Conservation (phyloP, 192 early-diverging fungal genomes). For the Dispira simplex region DNA sequence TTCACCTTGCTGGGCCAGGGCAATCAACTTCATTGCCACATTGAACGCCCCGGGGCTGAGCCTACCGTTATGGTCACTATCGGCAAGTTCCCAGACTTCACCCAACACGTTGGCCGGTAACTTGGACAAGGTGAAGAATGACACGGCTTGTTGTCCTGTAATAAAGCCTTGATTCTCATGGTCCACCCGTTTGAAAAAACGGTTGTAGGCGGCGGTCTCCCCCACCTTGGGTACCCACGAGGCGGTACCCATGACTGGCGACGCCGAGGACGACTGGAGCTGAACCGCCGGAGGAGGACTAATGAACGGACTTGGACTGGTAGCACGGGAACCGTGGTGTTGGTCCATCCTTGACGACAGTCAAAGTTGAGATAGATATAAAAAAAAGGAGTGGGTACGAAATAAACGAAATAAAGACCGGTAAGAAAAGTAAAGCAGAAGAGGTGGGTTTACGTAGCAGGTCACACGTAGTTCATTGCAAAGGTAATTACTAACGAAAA, state of each 20-base stretch:
- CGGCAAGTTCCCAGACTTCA: conserved; percentile 80
- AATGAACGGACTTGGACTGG: not conserved
- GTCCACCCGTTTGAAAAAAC: conserved; percentile 46
- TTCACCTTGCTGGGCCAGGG: conserved; percentile 62
- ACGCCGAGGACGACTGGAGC: not conserved
- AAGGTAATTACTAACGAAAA: no score
- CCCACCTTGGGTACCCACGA: conserved; percentile 35
- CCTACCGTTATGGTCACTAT: conserved; percentile 57
- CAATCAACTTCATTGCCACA: conserved; percentile 78
- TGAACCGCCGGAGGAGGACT: not conserved
- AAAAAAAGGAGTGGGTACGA: no score
- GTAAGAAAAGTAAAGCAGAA: no score
- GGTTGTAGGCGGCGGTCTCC: conserved; percentile 41
- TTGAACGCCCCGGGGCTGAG: conserved; percentile 56
- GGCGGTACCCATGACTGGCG: not conserved
- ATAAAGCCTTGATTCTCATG: conserved; percentile 42
- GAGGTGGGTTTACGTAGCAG: no score
- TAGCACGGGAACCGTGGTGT: no score
- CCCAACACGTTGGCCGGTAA: conserved; percentile 41
- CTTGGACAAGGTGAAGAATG: conserved; percentile 57
- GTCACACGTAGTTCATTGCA: no score
- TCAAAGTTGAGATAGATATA: no score
- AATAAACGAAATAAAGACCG: no score
- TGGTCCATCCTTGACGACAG: no score
- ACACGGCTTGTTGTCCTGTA: conserved; percentile 49